Evolutionary conservation across 2,329 filamentous ascomycete species (phyloP).

Genomic region (Coniochaeta sp.): DNA sequence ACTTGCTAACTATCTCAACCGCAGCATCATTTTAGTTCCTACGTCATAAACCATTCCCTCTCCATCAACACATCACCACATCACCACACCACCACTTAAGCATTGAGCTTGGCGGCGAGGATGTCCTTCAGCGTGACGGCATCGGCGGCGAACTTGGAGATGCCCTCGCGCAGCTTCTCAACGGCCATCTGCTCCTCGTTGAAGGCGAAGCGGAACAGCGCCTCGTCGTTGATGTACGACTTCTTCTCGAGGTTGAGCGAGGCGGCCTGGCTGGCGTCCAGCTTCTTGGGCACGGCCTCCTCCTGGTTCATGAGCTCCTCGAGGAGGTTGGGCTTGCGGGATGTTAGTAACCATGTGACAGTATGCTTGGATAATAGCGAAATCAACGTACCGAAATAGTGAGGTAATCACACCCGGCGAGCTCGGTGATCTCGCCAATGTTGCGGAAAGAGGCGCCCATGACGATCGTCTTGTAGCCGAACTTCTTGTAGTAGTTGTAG

Average conservation of each 20-base stretch:
- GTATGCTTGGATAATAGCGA: too few species aligned
- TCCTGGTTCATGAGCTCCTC: constrained; percentile 87
- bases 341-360: too few species aligned
- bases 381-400: constrained; percentile 91
- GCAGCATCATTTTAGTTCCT: not conserved
- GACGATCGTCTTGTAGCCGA: constrained; percentile 97
- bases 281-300: constrained; percentile 83
- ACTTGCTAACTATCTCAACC: not conserved
- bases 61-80: too few species aligned
- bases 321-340: constrained; percentile 75
- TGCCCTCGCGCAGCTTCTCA: constrained; percentile 98
- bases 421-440: constrained; percentile 92
- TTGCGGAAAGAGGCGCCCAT: constrained; percentile 99
- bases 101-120: constrained; percentile 72
- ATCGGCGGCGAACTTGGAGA: constrained; percentile 98
- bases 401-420: constrained; percentile 97
- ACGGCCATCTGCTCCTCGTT: constrained; percentile 99
- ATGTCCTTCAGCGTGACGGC: constrained; percentile 90
- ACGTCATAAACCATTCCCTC: not conserved
- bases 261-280: constrained; percentile 61
- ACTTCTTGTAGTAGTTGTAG: constrained; percentile 99
- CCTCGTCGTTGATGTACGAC: constrained; percentile 83
- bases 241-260: constrained; percentile 77
- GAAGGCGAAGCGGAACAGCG: constrained; percentile 95
- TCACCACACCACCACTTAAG: not conserved